A percentile compares a stretch with the other conserved stretches of the same genome.
These are phyloP conservation scores for Diplotaxis tenuifolia DNA, from an alignment of 345 rosid species.

Conservation along the genomic window DNA sequence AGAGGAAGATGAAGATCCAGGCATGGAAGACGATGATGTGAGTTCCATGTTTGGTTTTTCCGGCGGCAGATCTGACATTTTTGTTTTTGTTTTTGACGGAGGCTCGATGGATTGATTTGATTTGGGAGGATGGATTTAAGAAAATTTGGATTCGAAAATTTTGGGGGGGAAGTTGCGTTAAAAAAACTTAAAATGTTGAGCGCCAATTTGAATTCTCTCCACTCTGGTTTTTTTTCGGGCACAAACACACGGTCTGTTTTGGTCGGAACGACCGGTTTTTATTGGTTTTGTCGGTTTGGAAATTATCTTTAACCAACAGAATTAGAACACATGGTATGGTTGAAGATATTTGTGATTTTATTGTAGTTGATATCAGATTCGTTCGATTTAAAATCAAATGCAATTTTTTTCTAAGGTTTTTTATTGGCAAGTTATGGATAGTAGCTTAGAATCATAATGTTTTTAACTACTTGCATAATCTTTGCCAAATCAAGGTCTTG, in stretches of 20 bases:
- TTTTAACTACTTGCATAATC: not conserved
- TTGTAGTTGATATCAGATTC: not conserved
- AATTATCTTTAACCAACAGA: not conserved
- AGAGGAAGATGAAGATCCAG: slow-evolving; percentile 53
- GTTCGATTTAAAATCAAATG: not conserved
- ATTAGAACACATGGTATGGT: too few relatives aligned
- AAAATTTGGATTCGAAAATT: slow-evolving; percentile 3
- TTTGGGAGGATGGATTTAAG: slow-evolving; percentile 26
- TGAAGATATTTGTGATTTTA: too few relatives aligned
- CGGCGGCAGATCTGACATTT: slow-evolving; percentile 36
- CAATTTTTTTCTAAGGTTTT: not conserved
- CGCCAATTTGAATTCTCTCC: slow-evolving; percentile 33
- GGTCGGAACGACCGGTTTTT: not conserved
- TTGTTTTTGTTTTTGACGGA: not conserved
- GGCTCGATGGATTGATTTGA: not conserved
- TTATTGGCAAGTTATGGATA: not conserved
- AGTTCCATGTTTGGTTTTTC: slow-evolving; percentile 20
- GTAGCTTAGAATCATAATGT: not conserved
- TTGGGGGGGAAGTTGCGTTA: slow-evolving; percentile 15
- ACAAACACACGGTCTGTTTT: slow-evolving; percentile 19
- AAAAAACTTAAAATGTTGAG: slow-evolving; percentile 21
- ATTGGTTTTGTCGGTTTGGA: slow-evolving; percentile 7
- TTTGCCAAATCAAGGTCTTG: not conserved
- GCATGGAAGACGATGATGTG: slow-evolving; percentile 31
- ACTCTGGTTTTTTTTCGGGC: not conserved